Evolutionary conservation across 352 stramenopile species (phyloP), one percentile per base, ranked within the genome.

Genomic region (Elongisporangium prolatum): DNA sequence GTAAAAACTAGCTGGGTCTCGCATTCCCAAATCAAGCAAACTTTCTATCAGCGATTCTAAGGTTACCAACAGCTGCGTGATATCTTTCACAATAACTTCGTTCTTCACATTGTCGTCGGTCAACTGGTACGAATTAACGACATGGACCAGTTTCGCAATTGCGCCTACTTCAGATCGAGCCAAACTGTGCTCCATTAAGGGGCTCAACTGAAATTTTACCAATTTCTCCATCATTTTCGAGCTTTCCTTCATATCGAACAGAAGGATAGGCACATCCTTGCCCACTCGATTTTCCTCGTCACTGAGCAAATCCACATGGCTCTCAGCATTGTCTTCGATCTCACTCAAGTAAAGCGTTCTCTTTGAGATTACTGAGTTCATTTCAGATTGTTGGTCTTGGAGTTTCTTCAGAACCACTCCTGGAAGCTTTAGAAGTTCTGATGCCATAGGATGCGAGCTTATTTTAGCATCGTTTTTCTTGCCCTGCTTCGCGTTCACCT

Each of bases 221-320:
- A 94, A 68, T 10, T 78, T 67, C 44, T 88, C 68, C 57, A 92
- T 78, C 8, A 94, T 57, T 28, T 61, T 18, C 4, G 80, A 72
- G 56, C 77, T 89, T 47, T 91, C 78, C 49, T 87, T 84, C 75
- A 91, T 86, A 48, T 92, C 80, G 28, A 94, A 91, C 13, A 94
- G 61, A 66, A 94, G 52, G 52, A 94, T 89, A 7, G 84, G 84
- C 14, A 79, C 81, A 65, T 93, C 81, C 55, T 84, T 87, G 57
- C 79, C 79, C 48, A 89, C 77, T 2, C 75, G 79, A 25, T 69
- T 77, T 28, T 87, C 77, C 55, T 85, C 74, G 57, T 82, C 75
- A 14, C 68, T 84, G 10, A 83, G 54, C 10, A 88, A 66, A 55
- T 85, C 72, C 24, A 80, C 71, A 38, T 84, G 74, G 56, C 64